These are phyloP conservation scores for Puya raimondii DNA, from an alignment of 176 grass and related monocot genomes.

Conservation along the genomic window DNA sequence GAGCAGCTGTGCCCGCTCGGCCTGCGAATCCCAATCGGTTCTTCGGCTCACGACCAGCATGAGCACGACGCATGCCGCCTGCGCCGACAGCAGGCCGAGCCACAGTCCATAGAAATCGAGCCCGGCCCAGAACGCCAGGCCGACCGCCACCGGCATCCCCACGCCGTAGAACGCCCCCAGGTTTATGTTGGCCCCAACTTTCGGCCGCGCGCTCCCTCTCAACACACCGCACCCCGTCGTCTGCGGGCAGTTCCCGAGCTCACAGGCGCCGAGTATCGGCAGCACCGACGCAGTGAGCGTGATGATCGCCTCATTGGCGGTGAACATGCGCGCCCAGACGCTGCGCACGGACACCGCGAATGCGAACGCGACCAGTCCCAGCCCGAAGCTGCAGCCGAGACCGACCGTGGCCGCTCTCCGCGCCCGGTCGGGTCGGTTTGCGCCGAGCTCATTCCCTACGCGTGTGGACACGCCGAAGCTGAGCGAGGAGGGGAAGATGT, in stretches of 20 bases:
- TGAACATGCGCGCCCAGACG: conserved; percentile 69
- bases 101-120: conserved; percentile 72
- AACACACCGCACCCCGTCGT: conserved; percentile 72
- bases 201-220: conserved; percentile 66
- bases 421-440: conserved; percentile 44
- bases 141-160: conserved; percentile 64
- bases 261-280: conserved; percentile 59
- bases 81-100: conserved; percentile 71
- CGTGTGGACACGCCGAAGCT: conserved; percentile 80
- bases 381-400: conserved; percentile 49
- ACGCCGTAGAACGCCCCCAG: conserved; percentile 75
- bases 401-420: conserved; percentile 42
- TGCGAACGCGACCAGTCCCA: conserved; percentile 43
- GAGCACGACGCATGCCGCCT: conserved; percentile 48
- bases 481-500: conserved; percentile 95
- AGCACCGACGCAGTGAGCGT: conserved; percentile 66
- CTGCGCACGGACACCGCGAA: conserved; percentile 49
- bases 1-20: conserved; percentile 53
- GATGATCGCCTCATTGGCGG: conserved; percentile 51
- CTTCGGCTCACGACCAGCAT: conserved; percentile 54
- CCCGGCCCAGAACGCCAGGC: conserved; percentile 53
- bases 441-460: conserved; percentile 89
- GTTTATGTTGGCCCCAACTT: conserved; percentile 70
- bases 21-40: conserved; percentile 55
- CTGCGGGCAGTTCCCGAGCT: conserved; percentile 86